phyloP scores from a whole-genome alignment of 768 basidiomycete species.

The Mycena rosella region DNA sequence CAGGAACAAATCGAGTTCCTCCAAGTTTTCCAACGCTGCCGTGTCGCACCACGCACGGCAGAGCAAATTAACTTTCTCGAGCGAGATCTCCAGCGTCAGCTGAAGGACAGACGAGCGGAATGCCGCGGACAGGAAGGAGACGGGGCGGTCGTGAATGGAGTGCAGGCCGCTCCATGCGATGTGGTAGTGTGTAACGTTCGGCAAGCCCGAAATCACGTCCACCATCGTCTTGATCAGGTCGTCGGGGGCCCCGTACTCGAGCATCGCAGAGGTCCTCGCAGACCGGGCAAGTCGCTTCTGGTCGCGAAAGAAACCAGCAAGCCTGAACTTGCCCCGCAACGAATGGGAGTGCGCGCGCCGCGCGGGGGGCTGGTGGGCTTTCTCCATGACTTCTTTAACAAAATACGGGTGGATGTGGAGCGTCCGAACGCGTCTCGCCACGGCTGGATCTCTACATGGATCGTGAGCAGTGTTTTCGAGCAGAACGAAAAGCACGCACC shows the following conservation, averaged over 20 bases:
- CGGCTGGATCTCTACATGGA: slow-evolving; percentile 56
- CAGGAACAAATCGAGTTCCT: slow-evolving; percentile 58
- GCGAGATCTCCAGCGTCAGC: slow-evolving; percentile 57
- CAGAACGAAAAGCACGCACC: slow-evolving; percentile 47
- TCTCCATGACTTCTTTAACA: slow-evolving; percentile 55
- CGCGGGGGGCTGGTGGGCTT: slow-evolving; percentile 33
- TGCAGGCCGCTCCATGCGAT: slow-evolving; percentile 63
- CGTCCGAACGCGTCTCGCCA: slow-evolving; percentile 62
- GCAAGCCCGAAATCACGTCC: slow-evolving; percentile 58
- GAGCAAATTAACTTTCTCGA: slow-evolving; percentile 56
- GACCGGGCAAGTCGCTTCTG: slow-evolving; percentile 42
- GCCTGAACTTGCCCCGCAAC: slow-evolving; percentile 37
- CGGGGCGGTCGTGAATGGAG: slow-evolving; percentile 42
- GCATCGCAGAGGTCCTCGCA: slow-evolving; percentile 45
- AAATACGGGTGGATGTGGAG: slow-evolving; percentile 64
- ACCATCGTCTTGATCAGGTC: slow-evolving; percentile 57
- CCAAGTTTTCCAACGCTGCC: slow-evolving; percentile 47
- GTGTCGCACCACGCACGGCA: no score
- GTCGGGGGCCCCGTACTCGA: slow-evolving; percentile 48
- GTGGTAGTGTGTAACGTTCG: slow-evolving; percentile 62
- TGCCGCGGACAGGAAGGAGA: slow-evolving; percentile 51
- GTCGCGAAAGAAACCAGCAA: slow-evolving; percentile 51
- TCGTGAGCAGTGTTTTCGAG: slow-evolving; percentile 6
- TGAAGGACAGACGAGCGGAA: slow-evolving; percentile 54
- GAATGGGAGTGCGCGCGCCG: slow-evolving; percentile 10